These are phyloP conservation scores for Candida palmyrensis DNA, from an alignment of 805 yeast genomes.

Conservation along the genomic window DNA sequence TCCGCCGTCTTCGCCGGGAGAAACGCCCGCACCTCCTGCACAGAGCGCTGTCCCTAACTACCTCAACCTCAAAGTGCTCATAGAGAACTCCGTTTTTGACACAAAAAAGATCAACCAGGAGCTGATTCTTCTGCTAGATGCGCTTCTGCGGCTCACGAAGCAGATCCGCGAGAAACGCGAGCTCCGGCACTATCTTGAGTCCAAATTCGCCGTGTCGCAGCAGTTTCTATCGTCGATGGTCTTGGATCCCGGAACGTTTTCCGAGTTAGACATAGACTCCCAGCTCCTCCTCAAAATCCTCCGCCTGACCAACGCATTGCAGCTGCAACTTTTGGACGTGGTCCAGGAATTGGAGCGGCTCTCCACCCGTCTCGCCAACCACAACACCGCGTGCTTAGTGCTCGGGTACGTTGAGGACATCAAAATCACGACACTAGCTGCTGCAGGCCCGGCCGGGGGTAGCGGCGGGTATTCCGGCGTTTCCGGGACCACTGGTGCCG, in stretches of 20 bases:
- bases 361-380: conserved; percentile 27
- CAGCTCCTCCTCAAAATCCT: conserved; percentile 24
- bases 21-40: too few relatives aligned
- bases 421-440: conserved; percentile 14
- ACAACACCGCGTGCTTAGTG: conserved; percentile 40
- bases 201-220: conserved; percentile 26
- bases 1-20: background rate
- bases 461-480: too few relatives aligned
- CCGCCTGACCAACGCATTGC: conserved; percentile 27
- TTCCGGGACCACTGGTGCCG: too few relatives aligned
- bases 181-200: conserved; percentile 22
- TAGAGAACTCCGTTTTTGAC: conserved; percentile 42
- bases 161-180: conserved; percentile 25
- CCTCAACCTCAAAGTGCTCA: conserved; percentile 37
- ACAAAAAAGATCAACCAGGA: conserved; percentile 28
- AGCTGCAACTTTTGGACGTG: conserved; percentile 20
- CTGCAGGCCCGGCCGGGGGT: background rate
- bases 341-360: conserved; percentile 25
- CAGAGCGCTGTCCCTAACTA: conserved; percentile 28
- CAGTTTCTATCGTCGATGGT: conserved; percentile 28
- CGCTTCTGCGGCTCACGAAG: conserved; percentile 23
- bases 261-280: conserved; percentile 21
- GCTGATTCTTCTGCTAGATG: conserved; percentile 25
- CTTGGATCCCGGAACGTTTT: conserved; percentile 8
- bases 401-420: conserved; percentile 46